Base-by-base conservation (phyloP, 2,329 filamentous ascomycete genomes). In the Fusarium begoniae region DNA sequence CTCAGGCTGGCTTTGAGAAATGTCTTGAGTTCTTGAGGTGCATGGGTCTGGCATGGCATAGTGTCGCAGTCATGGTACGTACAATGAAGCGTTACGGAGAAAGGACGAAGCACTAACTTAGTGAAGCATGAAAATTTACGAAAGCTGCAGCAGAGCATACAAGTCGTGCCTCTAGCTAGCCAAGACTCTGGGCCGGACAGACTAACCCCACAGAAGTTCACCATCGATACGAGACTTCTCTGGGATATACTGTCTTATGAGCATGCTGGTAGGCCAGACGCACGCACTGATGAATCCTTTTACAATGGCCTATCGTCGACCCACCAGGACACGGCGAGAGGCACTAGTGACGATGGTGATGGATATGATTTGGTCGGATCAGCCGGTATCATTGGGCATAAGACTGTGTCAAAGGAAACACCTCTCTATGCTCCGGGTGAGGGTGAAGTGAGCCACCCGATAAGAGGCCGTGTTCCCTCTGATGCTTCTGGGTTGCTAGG, bases 21-120 rank as follows among this genome's bases (percentile, higher is more conserved):
- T 62, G 59, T 4, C 32, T 62, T 1, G 59, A 57, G 13, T 62
- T 62, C 30, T 14, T 62, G 5, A 22, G 54, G 7, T 35, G 59
- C 2, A 14, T 62, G 50, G 59, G 59, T 5, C 18, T 41, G 1
- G 57, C 43, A 14, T 62, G 59, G 59, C 24, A 32, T 5, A 44
- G 18, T 17, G 50, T 35, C 1, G 50, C n/a, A 12, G 24, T 45
- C 8, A 62, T 62, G 50, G 59, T 57, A 5, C 38, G 59, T 56
- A 26, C 7, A 3, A 43, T 3, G 6, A 12, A 20, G 7, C 1
- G 12, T 1, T 43, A 10, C 3, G 9, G 6, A 3, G 38, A 20
- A 9, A 12, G 1, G 18, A 18, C 5, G 10, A 10, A 35, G 22
- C 1, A 28, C 48, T 62, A 1, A 62, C 7, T 5, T 2, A 1